A percentile compares a stretch with the other conserved stretches of the same genome.
phyloP scores from a whole-genome alignment of 2,329 filamentous ascomycete genomes.

The Phialophora expanda region DNA sequence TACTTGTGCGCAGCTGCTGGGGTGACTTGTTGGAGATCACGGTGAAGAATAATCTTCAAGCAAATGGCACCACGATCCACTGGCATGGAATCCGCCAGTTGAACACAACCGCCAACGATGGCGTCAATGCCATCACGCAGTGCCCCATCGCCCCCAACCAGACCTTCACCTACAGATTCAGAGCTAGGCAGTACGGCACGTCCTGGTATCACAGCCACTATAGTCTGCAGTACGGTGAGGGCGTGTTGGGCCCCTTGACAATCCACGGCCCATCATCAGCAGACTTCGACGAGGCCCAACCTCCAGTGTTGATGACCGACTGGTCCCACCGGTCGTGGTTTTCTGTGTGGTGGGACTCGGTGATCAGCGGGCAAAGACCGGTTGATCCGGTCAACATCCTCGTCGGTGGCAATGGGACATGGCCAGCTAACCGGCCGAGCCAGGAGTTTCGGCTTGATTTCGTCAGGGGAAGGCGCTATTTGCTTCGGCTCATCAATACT shows the following conservation, averaged over 20 bases:
- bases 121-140: constrained; percentile 47
- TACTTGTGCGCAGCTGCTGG: constrained; percentile 8
- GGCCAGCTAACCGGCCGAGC: neutral
- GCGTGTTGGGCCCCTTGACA: constrained; percentile 12
- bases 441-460: constrained; percentile 1
- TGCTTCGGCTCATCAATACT: constrained; percentile 17
- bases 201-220: constrained; percentile 67
- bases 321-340: constrained; percentile 14
- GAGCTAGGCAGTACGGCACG: constrained; percentile 60
- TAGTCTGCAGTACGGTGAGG: constrained; percentile 14
- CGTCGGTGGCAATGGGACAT: constrained; percentile 7
- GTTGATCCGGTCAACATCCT: constrained; percentile 9
- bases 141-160: constrained; percentile 59
- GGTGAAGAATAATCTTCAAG: constrained; percentile 6
- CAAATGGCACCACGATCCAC: constrained; percentile 14
- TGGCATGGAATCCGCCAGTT: constrained; percentile 17
- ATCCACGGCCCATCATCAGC: constrained; percentile 10
- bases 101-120: constrained; percentile 8
- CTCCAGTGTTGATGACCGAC: constrained; percentile 12
- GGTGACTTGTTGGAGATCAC: constrained; percentile 16
- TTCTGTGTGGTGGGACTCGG: constrained; percentile 3
- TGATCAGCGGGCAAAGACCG: neutral
- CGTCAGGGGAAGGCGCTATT: constrained; percentile 2
- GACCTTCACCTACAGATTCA: constrained; percentile 62
- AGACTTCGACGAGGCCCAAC: constrained; percentile 6